Percentiles rank a stretch among this genome's conserved stretches.
Evolutionary conservation across 2,329 filamentous ascomycete genomes (phyloP).

Genomic region (Calonectria pseudoturangicola): DNA sequence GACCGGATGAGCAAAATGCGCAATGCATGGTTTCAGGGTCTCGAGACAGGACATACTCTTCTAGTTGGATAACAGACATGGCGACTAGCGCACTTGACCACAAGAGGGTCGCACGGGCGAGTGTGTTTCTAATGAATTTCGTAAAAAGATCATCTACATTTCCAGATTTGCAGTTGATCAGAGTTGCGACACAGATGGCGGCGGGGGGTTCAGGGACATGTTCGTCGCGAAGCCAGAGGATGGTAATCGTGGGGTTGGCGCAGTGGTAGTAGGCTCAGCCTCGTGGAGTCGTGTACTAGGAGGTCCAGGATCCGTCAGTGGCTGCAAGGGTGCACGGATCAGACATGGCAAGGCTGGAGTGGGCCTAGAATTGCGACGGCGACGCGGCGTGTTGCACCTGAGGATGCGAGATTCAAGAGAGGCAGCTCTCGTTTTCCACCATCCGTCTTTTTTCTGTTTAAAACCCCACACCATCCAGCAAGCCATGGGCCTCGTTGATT

Average conservation of each 20-base stretch:
- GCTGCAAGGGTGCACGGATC: constrained; percentile 47
- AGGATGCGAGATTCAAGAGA: constrained; percentile 20
- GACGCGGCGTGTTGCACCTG: constrained; percentile 17
- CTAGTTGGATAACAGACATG: constrained; percentile 63
- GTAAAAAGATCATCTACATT: constrained; percentile 43
- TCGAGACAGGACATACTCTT: constrained; percentile 58
- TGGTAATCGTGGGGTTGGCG: constrained; percentile 43
- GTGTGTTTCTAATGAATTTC: constrained; percentile 8
- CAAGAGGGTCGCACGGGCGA: constrained; percentile 30
- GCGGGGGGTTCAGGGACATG: constrained; percentile 32
- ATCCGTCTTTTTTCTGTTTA: neutral
- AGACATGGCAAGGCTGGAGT: constrained; percentile 41
- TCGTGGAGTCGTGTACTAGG: constrained; percentile 38
- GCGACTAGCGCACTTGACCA: constrained; percentile 32
- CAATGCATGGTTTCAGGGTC: neutral
- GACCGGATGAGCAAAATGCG: constrained; percentile 46
- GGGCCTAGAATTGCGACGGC: constrained; percentile 32
- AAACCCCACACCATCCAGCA: constrained; percentile 34
- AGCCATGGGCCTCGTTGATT: constrained; percentile 85
- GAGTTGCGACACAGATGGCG: constrained; percentile 6
- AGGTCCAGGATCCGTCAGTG: constrained; percentile 42
- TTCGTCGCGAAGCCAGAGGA: constrained; percentile 30
- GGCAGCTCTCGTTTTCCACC: neutral
- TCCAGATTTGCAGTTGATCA: constrained; percentile 31
- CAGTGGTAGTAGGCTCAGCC: constrained; percentile 43